A percentile compares a stretch with the other conserved stretches of the same genome.
These are phyloP conservation scores for Globisporangium apiculatum DNA, from an alignment of 352 stramenopile genomes.

Conservation along the genomic window DNA sequence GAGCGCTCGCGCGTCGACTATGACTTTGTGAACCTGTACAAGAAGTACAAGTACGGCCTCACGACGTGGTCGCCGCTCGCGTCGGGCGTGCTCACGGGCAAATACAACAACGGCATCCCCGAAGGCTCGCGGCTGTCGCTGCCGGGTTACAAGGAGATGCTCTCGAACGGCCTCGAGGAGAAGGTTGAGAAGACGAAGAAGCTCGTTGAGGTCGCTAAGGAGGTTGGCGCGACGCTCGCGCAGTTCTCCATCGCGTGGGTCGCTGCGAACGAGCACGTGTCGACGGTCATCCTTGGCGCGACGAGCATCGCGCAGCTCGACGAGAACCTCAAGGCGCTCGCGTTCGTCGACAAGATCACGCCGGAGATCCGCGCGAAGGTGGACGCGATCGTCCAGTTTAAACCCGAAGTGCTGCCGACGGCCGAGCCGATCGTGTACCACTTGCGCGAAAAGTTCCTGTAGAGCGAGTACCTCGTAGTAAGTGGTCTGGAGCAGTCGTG, in stretches of 20 bases:
- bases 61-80: too few relatives aligned
- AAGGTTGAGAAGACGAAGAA: constrained; percentile 46
- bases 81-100: too few relatives aligned
- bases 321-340: constrained; percentile 66
- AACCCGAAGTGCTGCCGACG: constrained; percentile 20
- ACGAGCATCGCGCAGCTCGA: constrained; percentile 51
- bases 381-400: constrained; percentile 56
- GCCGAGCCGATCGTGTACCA: constrained; percentile 26
- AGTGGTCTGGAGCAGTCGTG: background rate
- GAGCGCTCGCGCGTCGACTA: too few relatives aligned
- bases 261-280: constrained; percentile 48
- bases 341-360: constrained; percentile 64
- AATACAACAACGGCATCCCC: too few relatives aligned
- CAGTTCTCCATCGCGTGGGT: constrained; percentile 59
- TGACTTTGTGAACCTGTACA: too few relatives aligned
- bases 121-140: constrained; percentile 28
- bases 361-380: constrained; percentile 59
- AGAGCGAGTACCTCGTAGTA: background rate
- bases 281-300: constrained; percentile 18
- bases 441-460: constrained; percentile 28
- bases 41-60: too few relatives aligned
- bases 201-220: constrained; percentile 19
- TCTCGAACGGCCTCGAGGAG: constrained; percentile 40
- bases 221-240: constrained; percentile 42
- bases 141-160: constrained; percentile 36